Evolutionary conservation across 495 filamentous ascomycete species (phyloP).

Genomic region (Talaromyces stipitatus): DNA sequence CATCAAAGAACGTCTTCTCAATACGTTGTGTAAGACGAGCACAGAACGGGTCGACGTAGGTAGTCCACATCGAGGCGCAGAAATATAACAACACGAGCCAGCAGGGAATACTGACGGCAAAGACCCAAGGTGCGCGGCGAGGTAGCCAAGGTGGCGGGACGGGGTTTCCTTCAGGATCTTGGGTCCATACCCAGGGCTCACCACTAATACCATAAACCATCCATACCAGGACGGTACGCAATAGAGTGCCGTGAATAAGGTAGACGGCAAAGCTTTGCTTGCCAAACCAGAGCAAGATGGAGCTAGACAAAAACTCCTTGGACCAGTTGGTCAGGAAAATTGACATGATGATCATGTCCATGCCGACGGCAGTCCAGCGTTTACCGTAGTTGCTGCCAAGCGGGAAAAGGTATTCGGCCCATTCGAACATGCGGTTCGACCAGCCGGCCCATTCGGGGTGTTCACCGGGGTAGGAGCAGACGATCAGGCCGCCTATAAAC

Average conservation of each 20-base stretch:
- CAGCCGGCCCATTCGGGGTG: slow-evolving; percentile 50
- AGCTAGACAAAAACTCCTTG: slow-evolving; percentile 47
- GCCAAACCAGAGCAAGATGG: slow-evolving; percentile 56
- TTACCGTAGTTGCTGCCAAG: slow-evolving; percentile 41
- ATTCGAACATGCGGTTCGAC: slow-evolving; percentile 43
- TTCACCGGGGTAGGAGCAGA: slow-evolving; percentile 54
- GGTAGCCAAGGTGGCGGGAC: slow-evolving; percentile 29
- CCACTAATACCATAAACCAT: slow-evolving; percentile 54
- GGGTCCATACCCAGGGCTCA: slow-evolving; percentile 40
- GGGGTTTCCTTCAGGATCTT: slow-evolving; percentile 38
- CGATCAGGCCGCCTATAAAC: slow-evolving; percentile 41
- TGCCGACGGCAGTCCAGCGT: slow-evolving; percentile 49
- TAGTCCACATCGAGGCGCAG: slow-evolving; percentile 55
- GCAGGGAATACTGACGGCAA: slow-evolving; percentile 40
- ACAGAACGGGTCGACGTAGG: slow-evolving; percentile 58
- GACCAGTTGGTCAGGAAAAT: slow-evolving; percentile 51
- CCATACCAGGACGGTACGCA: slow-evolving; percentile 56
- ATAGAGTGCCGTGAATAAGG: slow-evolving; percentile 56
- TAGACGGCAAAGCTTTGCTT: slow-evolving; percentile 64
- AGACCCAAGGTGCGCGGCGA: slow-evolving; percentile 31
- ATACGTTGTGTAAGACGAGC: slow-evolving; percentile 51
- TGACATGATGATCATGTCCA: slow-evolving; percentile 49
- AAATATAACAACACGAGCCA: slow-evolving; percentile 54
- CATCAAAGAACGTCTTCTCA: slow-evolving; percentile 44
- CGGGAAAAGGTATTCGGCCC: slow-evolving; percentile 47